A percentile compares a stretch with the other conserved stretches of the same genome.
Evolutionary conservation across 2,329 filamentous ascomycete species (phyloP).

Genomic region (Zymoseptoria ardabiliae): DNA sequence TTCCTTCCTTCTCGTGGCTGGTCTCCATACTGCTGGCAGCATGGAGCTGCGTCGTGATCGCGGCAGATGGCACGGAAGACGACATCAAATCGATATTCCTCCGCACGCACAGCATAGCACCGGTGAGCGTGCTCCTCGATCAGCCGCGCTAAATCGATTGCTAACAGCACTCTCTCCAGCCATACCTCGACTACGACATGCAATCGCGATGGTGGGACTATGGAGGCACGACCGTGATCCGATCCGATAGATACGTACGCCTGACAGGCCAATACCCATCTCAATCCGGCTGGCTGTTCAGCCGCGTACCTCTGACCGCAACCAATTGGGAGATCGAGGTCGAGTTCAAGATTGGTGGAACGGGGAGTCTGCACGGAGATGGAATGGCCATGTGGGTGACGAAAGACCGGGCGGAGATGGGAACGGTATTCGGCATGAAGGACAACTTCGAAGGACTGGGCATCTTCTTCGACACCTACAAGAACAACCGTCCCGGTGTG

Average conservation of each 20-base stretch:
- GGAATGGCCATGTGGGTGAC: slow-evolving; percentile 98
- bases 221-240: slow-evolving; percentile 86
- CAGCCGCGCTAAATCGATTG: background rate
- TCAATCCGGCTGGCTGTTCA: slow-evolving; percentile 89
- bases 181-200: slow-evolving; percentile 96
- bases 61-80: slow-evolving; percentile 19
- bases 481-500: slow-evolving; percentile 93
- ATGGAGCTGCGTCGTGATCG: slow-evolving; percentile 21
- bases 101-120: slow-evolving; percentile 29
- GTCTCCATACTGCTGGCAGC: slow-evolving; percentile 27
- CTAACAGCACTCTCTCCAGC: slow-evolving; percentile 44
- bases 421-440: slow-evolving; percentile 77
- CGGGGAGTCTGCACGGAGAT: slow-evolving; percentile 86
- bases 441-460: slow-evolving; percentile 92
- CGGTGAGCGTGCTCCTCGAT: slow-evolving; percentile 14
- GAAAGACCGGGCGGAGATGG: slow-evolving; percentile 74
- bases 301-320: slow-evolving; percentile 84
- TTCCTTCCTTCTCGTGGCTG: slow-evolving; percentile 11
- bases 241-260: slow-evolving; percentile 74
- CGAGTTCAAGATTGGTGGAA: slow-evolving; percentile 88
- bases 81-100: slow-evolving; percentile 31
- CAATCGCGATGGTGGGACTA: slow-evolving; percentile 99
- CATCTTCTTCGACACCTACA: slow-evolving; percentile 97
- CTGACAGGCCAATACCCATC: slow-evolving; percentile 85
- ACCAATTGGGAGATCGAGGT: slow-evolving; percentile 99